Base-by-base conservation (phyloP, 1,284 basidiomycete species). In the Cutaneotrichosporon mucoides region DNA sequence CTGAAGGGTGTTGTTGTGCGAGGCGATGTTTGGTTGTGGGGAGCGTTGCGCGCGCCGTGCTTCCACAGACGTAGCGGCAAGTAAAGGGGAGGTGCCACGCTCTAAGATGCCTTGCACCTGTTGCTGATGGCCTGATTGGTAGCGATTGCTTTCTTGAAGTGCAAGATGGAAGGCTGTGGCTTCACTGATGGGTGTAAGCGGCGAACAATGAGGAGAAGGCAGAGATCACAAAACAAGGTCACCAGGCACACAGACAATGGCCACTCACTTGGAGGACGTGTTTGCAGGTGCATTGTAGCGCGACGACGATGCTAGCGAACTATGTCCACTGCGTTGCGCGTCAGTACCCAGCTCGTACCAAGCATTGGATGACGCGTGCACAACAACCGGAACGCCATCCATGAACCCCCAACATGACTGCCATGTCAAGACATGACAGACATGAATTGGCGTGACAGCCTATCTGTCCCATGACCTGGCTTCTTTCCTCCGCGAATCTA, bases 161-260 rank as follows among this genome's bases (percentile, higher is more conserved):
- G 45, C 45, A 24, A 24, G 46, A 33, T 40, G 9, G 36, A 51
- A 10, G 36, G 49, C 49, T 15, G 6, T 51, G 8, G 49, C 49
- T 15, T 51, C 49, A 15, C 49, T 51, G 49, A n/a, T 10, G 11
- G 37, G 36, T 51, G 49, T 51, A n/a, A 51, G 49, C 33, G n/a
- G 13, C 35, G 46, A 7, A n/a, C 34, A 36, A 34, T 12, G 34
- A 12, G 35, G 33, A 4, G 46, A 7, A 35, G 34, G 16, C n/a
- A 15, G 40, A 24, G 49, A 15, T 24, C n/a, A 15, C 37, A 4
- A 40, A 40, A 40, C 37, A 51, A 40, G 15, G 15, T 15, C 37
- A 40, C 33, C 46, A 48, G 34, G 46, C 46, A 48, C 46, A 33
- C 38, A 33, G 10, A 48, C 46, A 48, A 47, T 47, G 45, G 45